These are phyloP conservation scores for Sporisorium graminicola DNA, from an alignment of 1,284 basidiomycete genomes.

Conservation along the genomic window DNA sequence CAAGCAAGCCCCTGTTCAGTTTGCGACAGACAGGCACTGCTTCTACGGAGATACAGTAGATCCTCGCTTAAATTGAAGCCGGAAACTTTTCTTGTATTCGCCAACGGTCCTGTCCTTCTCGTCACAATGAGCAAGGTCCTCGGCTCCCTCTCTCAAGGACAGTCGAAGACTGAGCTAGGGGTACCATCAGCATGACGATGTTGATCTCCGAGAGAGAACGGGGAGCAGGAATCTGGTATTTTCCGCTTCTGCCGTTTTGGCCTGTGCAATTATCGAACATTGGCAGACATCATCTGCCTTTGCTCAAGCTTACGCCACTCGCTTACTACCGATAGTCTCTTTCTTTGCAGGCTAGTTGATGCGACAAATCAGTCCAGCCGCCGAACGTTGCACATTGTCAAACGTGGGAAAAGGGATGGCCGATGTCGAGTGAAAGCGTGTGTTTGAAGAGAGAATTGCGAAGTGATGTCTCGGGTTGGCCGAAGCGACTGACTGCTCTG, in stretches of 20 bases:
- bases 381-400: neutral
- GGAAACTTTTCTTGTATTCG: neutral
- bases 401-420: neutral
- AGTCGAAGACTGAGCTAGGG: neutral
- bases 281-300: too few species aligned
- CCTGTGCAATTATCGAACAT: too few species aligned
- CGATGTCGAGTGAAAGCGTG: neutral
- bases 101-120: neutral
- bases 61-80: too few species aligned
- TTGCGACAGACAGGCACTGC: neutral
- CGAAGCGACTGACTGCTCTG: constrained; percentile 1
- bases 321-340: neutral
- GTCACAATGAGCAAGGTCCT: neutral
- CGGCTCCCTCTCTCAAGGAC: neutral
- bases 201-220: neutral
- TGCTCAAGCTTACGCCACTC: neutral
- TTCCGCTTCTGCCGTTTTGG: neutral
- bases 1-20: constrained; percentile 5
- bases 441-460: neutral
- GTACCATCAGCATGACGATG: neutral
- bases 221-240: neutral
- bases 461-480: constrained; percentile 8
- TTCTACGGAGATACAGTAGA: too few species aligned
- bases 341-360: neutral
- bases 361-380: neutral